A percentile compares a stretch with the other conserved stretches of the same genome.
These are phyloP conservation scores for Auricularia heimuer DNA, from an alignment of 768 basidiomycete genomes.

Conservation along the genomic window DNA sequence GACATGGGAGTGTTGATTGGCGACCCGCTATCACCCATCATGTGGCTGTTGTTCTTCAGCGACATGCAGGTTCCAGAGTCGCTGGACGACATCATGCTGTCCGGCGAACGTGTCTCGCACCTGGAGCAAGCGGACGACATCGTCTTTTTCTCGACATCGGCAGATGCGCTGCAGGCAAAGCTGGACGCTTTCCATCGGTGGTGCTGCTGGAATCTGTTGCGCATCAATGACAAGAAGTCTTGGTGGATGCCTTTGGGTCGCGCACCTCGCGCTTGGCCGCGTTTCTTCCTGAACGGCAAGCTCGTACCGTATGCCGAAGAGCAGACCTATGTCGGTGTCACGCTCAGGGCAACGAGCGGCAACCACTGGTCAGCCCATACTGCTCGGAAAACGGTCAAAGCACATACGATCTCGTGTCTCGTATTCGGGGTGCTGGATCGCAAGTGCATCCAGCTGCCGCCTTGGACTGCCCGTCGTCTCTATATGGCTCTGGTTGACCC, in stretches of 20 bases:
- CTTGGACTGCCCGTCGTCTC: constrained; percentile 11
- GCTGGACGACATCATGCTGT: constrained; percentile 9
- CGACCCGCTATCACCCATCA: constrained; percentile 18
- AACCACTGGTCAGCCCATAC: constrained; percentile 9
- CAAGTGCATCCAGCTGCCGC: constrained; percentile 12
- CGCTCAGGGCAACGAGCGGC: not conserved
- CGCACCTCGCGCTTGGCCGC: not conserved
- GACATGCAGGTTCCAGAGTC: constrained; percentile 11
- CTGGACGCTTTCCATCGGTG: constrained; percentile 14
- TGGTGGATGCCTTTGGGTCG: constrained; percentile 15
- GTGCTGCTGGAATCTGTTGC: constrained; percentile 19
- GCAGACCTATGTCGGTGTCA: not conserved
- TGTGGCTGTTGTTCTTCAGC: constrained; percentile 20
- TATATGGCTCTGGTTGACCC: constrained; percentile 18
- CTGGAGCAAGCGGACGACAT: constrained; percentile 23
- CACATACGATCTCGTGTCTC: constrained; percentile 11
- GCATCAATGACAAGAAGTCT: constrained; percentile 19
- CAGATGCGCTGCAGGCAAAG: constrained; percentile 13
- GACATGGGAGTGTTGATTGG: constrained; percentile 20
- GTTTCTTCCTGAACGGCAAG: constrained; percentile 3
- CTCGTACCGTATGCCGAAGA: constrained; percentile 3
- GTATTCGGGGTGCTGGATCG: constrained; percentile 12
- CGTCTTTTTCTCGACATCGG: constrained; percentile 13
- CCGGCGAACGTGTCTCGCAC: not conserved
- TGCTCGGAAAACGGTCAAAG: constrained; percentile 11